phyloP scores from a whole-genome alignment of 176 grass and related monocot species.

The Chloris gayana region DNA sequence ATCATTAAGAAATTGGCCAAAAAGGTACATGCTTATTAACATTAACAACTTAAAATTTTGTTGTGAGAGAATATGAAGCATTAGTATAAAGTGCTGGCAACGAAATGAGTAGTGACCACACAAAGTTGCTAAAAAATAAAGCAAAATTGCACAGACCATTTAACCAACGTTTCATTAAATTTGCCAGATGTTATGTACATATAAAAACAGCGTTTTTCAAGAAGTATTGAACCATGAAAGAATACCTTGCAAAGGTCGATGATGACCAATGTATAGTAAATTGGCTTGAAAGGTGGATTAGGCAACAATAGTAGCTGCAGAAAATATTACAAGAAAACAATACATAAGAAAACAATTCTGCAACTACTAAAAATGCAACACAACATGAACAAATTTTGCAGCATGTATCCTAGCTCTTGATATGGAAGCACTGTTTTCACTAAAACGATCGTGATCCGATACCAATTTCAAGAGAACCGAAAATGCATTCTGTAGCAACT shows the following conservation, averaged over 20 bases:
- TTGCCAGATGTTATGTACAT: neutral
- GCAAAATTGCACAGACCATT: neutral
- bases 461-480: neutral
- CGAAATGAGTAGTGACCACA: neutral
- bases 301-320: constrained; percentile 88
- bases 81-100: neutral
- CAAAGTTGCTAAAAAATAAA: neutral
- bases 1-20: neutral
- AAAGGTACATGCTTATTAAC: neutral
- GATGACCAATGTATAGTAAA: constrained; percentile 96
- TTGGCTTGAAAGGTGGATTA: constrained; percentile 94
- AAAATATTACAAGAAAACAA: constrained; percentile 34
- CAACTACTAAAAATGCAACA: constrained; percentile 2
- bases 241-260: constrained; percentile 99
- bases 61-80: neutral
- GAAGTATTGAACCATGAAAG: constrained; percentile 18
- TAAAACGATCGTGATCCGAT: neutral
- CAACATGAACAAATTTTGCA: constrained; percentile 14
- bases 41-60: neutral
- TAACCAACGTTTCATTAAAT: neutral
- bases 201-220: neutral
- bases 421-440: neutral
- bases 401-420: constrained; percentile 7
- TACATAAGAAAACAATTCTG: constrained; percentile 23
- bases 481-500: constrained; percentile 19